phyloP scores from a whole-genome alignment of 148 eudicot genomes.

The Bassia scoparia region DNA sequence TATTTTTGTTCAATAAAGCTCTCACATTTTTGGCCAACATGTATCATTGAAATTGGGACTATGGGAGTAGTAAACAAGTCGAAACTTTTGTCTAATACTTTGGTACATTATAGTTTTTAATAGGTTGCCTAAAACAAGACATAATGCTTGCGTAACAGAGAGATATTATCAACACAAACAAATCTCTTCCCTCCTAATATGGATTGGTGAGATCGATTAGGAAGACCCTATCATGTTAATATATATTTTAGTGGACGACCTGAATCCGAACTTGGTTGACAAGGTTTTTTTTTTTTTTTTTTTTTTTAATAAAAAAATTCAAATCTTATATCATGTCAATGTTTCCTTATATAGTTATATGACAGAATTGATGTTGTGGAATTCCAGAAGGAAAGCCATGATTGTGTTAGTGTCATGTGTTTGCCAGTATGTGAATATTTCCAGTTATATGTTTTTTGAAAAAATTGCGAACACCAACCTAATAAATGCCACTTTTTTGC shows the following conservation, averaged over 20 bases:
- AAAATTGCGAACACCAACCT: no score
- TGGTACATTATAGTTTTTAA: no score
- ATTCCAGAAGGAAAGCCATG: background rate
- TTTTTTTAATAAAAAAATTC: no score
- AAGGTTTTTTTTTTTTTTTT: no score
- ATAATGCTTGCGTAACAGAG: background rate
- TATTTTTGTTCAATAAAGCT: no score
- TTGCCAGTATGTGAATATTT: slow-evolving; percentile 4
- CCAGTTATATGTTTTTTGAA: background rate
- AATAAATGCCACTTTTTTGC: no score
- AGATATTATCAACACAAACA: no score
- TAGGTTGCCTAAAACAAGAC: no score
- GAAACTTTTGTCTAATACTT: no score
- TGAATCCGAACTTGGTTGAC: background rate
- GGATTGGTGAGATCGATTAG: background rate
- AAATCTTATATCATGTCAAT: background rate
- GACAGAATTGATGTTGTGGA: background rate
- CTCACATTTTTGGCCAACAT: no score
- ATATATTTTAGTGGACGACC: background rate
- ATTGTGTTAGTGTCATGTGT: slow-evolving; percentile 5
- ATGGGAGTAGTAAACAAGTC: background rate
- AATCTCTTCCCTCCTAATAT: no score
- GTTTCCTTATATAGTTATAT: background rate
- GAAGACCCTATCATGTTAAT: background rate
- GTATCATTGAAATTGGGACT: background rate